These are phyloP conservation scores for Irpex rosettiformis DNA, from an alignment of 1,284 basidiomycete genomes.

Conservation along the genomic window DNA sequence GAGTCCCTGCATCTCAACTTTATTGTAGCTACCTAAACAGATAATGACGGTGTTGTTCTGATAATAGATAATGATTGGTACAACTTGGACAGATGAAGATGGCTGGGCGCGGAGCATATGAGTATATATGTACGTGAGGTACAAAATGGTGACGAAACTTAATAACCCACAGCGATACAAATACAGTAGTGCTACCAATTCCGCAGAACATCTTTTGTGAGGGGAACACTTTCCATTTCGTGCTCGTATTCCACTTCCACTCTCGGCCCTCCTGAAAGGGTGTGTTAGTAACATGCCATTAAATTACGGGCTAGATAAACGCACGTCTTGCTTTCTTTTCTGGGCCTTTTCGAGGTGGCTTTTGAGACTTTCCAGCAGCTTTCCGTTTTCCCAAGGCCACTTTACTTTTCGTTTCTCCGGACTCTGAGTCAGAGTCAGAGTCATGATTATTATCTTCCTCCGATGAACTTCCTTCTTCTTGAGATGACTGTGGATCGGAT, in stretches of 20 bases:
- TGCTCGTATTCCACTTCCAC: constrained; percentile 96
- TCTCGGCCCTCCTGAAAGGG: constrained; percentile 61
- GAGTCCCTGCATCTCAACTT: background rate
- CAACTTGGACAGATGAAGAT: too few species aligned
- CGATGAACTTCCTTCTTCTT: constrained; percentile 28
- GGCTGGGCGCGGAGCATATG: too few species aligned
- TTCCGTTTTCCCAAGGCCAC: constrained; percentile 68
- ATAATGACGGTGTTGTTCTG: background rate
- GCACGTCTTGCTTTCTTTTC: constrained; percentile 59
- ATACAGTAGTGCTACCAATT: constrained; percentile 46
- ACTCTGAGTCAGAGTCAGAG: constrained; percentile 29
- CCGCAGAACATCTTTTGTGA: constrained; percentile 52
- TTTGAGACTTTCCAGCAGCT: constrained; percentile 34
- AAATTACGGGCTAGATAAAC: constrained; percentile 25
- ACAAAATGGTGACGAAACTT: too few species aligned
- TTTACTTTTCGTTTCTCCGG: constrained; percentile 26
- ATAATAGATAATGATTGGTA: background rate
- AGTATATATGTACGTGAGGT: too few species aligned
- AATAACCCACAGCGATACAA: too few species aligned
- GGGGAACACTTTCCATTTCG: constrained; percentile 74
- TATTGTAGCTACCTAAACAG: background rate
- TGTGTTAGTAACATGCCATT: constrained; percentile 12
- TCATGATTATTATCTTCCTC: constrained; percentile 29
- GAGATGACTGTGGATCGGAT: constrained; percentile 14
- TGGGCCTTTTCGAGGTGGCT: constrained; percentile 45